Evolutionary conservation across 2,329 filamentous ascomycete genomes (phyloP).

Genomic region (Phoma herbarum): DNA sequence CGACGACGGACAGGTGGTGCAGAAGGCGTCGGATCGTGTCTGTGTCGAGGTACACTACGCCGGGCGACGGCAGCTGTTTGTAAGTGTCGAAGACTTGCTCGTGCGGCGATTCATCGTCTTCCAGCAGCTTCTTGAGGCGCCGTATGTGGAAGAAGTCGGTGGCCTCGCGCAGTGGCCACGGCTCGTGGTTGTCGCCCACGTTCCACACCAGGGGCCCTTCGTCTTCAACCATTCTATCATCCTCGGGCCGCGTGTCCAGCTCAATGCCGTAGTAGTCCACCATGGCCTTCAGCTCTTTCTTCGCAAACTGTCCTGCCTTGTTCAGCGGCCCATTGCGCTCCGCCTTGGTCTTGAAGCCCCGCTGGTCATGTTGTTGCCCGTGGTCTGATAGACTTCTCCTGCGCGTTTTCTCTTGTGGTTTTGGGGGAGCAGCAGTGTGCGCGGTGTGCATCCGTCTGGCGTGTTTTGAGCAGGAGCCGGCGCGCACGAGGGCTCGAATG

Average conservation of each 20-base stretch:
- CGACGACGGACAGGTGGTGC: conserved; percentile 71
- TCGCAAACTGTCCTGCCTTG: conserved; percentile 44
- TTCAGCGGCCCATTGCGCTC: conserved; percentile 32
- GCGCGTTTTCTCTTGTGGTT: conserved; percentile 3
- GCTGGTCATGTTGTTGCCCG: conserved; percentile 16
- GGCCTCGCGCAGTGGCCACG: conserved; percentile 44
- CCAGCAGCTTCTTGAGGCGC: conserved; percentile 51
- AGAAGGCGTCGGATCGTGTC: conserved; percentile 70
- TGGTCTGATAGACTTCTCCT: neutral
- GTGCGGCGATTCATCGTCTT: conserved; percentile 55
- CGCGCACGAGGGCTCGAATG: conserved; percentile 62
- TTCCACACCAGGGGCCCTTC: conserved; percentile 42
- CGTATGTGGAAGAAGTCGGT: conserved; percentile 49
- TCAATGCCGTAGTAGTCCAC: conserved; percentile 58
- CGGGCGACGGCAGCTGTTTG: conserved; percentile 61
- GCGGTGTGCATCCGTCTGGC: conserved; percentile 45
- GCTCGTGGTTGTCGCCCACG: conserved; percentile 43
- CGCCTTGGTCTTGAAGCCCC: conserved; percentile 20
- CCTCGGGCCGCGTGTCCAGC: conserved; percentile 30
- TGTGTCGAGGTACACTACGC: conserved; percentile 60
- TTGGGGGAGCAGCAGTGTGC: conserved; percentile 19
- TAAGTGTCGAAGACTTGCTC: conserved; percentile 64
- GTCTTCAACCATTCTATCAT: conserved; percentile 42
- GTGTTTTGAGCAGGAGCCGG: conserved; percentile 61
- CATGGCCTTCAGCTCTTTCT: conserved; percentile 57